phyloP scores from a whole-genome alignment of 257 asterid genomes.

The Rauvolfia tetraphylla region DNA sequence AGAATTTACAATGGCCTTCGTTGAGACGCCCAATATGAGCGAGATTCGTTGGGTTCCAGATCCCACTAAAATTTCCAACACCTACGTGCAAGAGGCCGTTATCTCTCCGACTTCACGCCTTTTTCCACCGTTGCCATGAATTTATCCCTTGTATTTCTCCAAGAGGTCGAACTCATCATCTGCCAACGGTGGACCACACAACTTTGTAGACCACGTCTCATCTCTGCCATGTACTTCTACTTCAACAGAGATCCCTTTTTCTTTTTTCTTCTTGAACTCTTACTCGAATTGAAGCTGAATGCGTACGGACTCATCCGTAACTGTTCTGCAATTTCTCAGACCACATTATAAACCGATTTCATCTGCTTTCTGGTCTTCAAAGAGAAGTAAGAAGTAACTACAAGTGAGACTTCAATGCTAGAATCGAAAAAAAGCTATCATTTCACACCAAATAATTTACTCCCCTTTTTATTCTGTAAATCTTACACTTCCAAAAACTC shows the following conservation, averaged over 20 bases:
- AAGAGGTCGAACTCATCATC: too few relatives aligned
- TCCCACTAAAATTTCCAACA: constrained; percentile 26
- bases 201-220: too few relatives aligned
- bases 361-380: background rate
- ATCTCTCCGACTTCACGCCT: constrained; percentile 46
- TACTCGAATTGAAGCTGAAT: too few relatives aligned
- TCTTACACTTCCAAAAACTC: background rate
- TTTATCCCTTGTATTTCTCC: background rate
- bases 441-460: background rate
- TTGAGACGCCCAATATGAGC: constrained; percentile 74
- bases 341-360: background rate
- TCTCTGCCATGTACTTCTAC: too few relatives aligned
- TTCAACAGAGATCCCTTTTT: too few relatives aligned
- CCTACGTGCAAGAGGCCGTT: constrained; percentile 37
- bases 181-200: too few relatives aligned
- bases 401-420: too few relatives aligned
- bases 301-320: too few relatives aligned
- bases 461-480: constrained; percentile 4
- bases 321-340: too few relatives aligned
- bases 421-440: background rate
- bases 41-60: constrained; percentile 57
- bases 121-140: constrained; percentile 37
- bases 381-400: background rate
- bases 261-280: too few relatives aligned
- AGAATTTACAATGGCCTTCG: constrained; percentile 57